phyloP scores from a whole-genome alignment of 2,329 filamentous ascomycete genomes.

The Colletotrichum sp. region DNA sequence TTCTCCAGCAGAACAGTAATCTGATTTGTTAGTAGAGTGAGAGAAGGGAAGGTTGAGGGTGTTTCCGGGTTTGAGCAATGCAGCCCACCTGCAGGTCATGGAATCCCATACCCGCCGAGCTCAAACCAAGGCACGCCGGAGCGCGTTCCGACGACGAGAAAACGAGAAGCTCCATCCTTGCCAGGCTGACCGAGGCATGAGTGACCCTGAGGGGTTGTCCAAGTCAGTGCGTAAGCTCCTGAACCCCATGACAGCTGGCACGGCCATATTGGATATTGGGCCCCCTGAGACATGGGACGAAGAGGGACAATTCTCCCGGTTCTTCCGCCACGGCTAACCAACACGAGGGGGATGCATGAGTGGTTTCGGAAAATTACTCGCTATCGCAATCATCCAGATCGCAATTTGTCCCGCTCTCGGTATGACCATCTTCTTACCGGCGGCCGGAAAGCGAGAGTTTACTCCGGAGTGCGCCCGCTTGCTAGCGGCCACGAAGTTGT shows the following conservation, averaged over 20 bases:
- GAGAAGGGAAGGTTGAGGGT: too few species aligned
- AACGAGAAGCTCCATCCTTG: neutral
- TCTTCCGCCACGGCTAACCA: neutral
- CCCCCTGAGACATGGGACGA: neutral
- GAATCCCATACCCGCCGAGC: neutral
- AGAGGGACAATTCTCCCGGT: neutral
- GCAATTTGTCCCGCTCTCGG: neutral
- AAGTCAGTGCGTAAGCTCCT: neutral
- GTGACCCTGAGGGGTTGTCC: neutral
- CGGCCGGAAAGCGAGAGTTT: neutral
- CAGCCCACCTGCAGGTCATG: fast-evolving
- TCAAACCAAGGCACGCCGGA: neutral
- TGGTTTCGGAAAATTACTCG: neutral
- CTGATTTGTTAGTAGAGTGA: fast-evolving
- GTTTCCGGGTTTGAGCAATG: neutral
- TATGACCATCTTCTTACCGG: neutral
- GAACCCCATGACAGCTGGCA: neutral
- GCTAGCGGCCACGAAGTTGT: neutral
- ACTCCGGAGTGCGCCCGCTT: neutral
- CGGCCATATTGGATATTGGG: neutral
- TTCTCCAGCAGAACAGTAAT: fast-evolving
- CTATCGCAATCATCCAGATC: neutral
- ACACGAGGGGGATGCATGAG: neutral
- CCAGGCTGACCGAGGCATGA: neutral
- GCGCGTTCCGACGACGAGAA: neutral